Evolutionary conservation across 805 yeast genomes (phyloP).

Genomic region (Saccharomycopsis synnaedendra): DNA sequence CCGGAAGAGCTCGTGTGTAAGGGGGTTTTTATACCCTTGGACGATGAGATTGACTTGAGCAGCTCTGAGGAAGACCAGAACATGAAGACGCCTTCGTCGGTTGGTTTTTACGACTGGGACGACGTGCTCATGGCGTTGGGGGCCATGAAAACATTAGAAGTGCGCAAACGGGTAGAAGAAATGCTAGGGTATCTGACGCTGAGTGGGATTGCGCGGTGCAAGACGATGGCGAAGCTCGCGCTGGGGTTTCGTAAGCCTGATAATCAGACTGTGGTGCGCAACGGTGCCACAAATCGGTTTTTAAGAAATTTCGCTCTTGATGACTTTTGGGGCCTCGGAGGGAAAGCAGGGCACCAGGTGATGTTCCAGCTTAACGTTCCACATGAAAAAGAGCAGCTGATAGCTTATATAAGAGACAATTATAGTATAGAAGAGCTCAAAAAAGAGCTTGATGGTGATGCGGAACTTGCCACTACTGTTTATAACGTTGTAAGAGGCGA

Average conservation of each 20-base stretch:
- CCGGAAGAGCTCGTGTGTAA: slow-evolving; percentile 18
- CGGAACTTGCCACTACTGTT: slow-evolving; percentile 40
- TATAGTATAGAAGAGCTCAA: slow-evolving; percentile 29
- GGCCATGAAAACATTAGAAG: slow-evolving; percentile 40
- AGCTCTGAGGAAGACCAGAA: background rate
- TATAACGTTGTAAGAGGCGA: slow-evolving; percentile 58
- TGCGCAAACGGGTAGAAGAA: slow-evolving; percentile 41
- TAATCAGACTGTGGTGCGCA: slow-evolving; percentile 66
- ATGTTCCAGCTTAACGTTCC: slow-evolving; percentile 40
- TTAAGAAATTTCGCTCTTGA: slow-evolving; percentile 49
- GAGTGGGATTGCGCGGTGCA: slow-evolving; percentile 72
- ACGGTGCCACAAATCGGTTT: slow-evolving; percentile 37
- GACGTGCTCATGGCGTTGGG: slow-evolving; percentile 63
- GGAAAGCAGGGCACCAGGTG: slow-evolving; percentile 64
- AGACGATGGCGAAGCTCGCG: slow-evolving; percentile 76
- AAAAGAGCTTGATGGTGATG: slow-evolving; percentile 31
- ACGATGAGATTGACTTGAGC: slow-evolving; percentile 10
- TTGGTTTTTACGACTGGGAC: slow-evolving; percentile 56
- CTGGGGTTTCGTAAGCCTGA: slow-evolving; percentile 81
- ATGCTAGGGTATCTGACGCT: slow-evolving; percentile 77
- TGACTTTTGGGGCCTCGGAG: slow-evolving; percentile 88
- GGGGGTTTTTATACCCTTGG: slow-evolving; percentile 20
- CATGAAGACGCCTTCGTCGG: background rate
- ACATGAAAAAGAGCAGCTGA: slow-evolving; percentile 26
- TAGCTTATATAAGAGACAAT: slow-evolving; percentile 40